A percentile compares a stretch with the other conserved stretches of the same genome.
phyloP scores from a whole-genome alignment of 2,329 filamentous ascomycete genomes.

The Orbilia blumenaviensis region DNA sequence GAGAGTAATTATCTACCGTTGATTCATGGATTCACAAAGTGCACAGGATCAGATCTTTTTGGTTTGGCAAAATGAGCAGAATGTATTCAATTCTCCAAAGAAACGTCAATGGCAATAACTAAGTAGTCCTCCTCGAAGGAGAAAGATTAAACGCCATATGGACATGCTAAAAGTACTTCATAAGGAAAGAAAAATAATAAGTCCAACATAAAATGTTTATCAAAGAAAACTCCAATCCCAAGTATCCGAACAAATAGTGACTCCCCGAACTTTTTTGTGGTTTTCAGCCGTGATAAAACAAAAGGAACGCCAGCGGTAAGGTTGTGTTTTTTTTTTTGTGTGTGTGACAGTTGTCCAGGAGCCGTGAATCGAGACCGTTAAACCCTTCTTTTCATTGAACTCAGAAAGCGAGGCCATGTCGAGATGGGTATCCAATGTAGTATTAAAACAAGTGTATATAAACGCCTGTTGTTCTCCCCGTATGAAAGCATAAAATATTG shows the following conservation, averaged over 20 bases:
- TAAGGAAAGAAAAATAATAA: neutral
- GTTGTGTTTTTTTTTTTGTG: conserved; percentile 17
- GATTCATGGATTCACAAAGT: neutral
- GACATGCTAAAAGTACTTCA: conserved; percentile 41
- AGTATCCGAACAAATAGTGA: conserved; percentile 26
- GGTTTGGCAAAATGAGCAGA: conserved; percentile 9
- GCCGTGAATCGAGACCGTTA: conserved; percentile 26
- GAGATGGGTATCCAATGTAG: conserved; percentile 22
- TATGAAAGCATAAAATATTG: conserved; percentile 27
- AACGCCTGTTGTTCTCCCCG: conserved; percentile 37
- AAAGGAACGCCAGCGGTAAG: conserved; percentile 25
- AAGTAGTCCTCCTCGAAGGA: neutral
- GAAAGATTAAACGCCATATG: conserved; percentile 27
- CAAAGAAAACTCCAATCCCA: conserved; percentile 50
- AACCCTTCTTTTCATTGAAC: neutral
- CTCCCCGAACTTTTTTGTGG: conserved; percentile 44
- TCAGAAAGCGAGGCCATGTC: neutral
- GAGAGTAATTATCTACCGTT: neutral
- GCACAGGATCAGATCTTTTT: conserved; percentile 2
- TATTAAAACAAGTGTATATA: conserved; percentile 38
- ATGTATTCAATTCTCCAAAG: conserved; percentile 17
- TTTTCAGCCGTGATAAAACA: conserved; percentile 34
- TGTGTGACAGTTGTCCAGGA: conserved; percentile 29
- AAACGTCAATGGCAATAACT: neutral
- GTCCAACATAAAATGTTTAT: conserved; percentile 9